Evolutionary conservation across 495 filamentous ascomycete species (phyloP).

Genomic region (Tuber calosporum): DNA sequence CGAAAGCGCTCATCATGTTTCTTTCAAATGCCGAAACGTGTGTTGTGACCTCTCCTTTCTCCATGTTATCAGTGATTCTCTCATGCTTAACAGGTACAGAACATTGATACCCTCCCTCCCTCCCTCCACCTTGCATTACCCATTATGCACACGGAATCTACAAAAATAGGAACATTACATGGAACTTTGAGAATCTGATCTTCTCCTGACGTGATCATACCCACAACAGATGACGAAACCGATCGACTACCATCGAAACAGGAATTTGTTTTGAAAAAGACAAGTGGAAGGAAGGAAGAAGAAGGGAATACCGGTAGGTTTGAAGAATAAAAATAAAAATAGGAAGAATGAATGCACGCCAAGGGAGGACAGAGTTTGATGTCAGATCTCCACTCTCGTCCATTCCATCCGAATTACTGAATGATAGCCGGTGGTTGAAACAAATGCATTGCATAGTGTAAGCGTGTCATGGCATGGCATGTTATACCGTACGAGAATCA

Average conservation of each 20-base stretch:
- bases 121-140: neutral
- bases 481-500: too few relatives aligned
- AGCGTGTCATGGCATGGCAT: neutral
- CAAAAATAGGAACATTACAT: neutral
- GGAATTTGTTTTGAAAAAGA: neutral
- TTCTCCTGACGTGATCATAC: neutral
- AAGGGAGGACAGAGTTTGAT: neutral
- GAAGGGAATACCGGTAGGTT: too few relatives aligned
- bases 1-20: neutral
- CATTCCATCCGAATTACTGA: neutral
- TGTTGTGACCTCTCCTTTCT: neutral
- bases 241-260: neutral
- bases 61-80: neutral
- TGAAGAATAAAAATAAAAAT: neutral
- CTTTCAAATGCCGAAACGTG: neutral
- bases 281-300: neutral
- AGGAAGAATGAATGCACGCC: neutral
- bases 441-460: neutral
- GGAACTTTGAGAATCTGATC: neutral
- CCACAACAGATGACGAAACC: neutral
- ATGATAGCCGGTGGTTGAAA: neutral
- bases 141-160: neutral
- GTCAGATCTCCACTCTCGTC: neutral
- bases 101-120: too few relatives aligned
- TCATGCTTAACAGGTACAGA: too few relatives aligned